phyloP scores from a whole-genome alignment of 441 rosid species.

The Corymbia calophylla region DNA sequence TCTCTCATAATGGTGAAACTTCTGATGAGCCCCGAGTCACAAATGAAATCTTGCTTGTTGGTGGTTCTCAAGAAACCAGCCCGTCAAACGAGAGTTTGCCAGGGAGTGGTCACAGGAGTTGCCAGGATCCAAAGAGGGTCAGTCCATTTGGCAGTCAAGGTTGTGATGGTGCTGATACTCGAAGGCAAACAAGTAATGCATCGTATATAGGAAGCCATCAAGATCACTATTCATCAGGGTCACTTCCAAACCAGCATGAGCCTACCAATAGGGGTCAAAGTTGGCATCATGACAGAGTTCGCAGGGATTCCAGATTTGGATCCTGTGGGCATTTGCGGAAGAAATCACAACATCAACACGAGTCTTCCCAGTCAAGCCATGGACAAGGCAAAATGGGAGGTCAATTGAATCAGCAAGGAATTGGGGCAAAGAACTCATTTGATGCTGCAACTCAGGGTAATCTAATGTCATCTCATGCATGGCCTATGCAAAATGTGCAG shows the following conservation, averaged over 20 bases:
- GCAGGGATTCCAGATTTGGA: slow-evolving; percentile 35
- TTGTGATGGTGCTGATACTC: slow-evolving; percentile 32
- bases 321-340: slow-evolving; percentile 37
- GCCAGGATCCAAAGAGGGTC: slow-evolving; percentile 15
- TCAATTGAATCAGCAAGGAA: slow-evolving; percentile 25
- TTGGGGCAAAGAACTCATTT: slow-evolving; percentile 19
- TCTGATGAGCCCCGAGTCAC: slow-evolving; percentile 16
- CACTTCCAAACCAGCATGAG: slow-evolving; percentile 10
- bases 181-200: slow-evolving; percentile 17
- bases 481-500: slow-evolving; percentile 27
- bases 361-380: slow-evolving; percentile 11
- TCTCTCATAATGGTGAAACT: slow-evolving; percentile 9
- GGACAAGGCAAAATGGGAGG: slow-evolving; percentile 14
- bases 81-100: slow-evolving; percentile 16
- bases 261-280: slow-evolving; percentile 15
- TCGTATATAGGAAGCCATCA: slow-evolving; percentile 21
- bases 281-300: slow-evolving; percentile 31
- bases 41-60: slow-evolving; percentile 14
- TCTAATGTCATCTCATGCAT: slow-evolving; percentile 19
- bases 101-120: slow-evolving; percentile 15
- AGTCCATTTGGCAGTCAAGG: slow-evolving; percentile 22
- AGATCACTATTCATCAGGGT: background rate
- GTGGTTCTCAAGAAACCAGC: slow-evolving; percentile 24
- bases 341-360: slow-evolving; percentile 25
- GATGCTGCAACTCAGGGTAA: slow-evolving; percentile 19